Base-by-base conservation (phyloP, 2,329 filamentous ascomycete species). In the Grosmannia clavigera region DNA sequence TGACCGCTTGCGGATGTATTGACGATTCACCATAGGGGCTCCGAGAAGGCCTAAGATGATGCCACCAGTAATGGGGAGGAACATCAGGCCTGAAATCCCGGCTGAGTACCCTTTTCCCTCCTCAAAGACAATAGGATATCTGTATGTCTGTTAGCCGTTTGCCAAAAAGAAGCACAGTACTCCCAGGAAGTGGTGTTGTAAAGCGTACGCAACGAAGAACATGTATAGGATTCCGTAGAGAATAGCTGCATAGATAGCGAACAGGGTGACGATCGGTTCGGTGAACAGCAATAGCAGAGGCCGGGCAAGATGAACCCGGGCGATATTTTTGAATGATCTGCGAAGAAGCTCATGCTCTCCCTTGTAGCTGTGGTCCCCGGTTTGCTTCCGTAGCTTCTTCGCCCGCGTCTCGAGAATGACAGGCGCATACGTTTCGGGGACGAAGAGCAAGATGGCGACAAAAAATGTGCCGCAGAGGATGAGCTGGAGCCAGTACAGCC, bases 221-320 rank as follows among this genome's bases (percentile, higher is more conserved):
- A 71, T 77, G 67, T 82, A 84, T 1, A 83, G 66, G 48, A 81
- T 77, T 1, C 81, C 81, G 64, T 82, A 84, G 0, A 78, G 70
- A 22, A 83, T 69, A 10, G 79, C 78, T 58, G 80, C 74, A 61
- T 81, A 82, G 0, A 10, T 68, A 65, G 3, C 67, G 62, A 27
- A 63, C 59, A 7, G 64, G 62, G 33, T 66, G 57, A 92, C 86
- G 56, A 92, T 86, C 56, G 85, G 84, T 67, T 92, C 88, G 50
- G 80, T 84, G 59, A 81, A 57, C 52, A 86, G 75, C 88, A 92
- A 91, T 19, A 75, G 77, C 3, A 90, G 70, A 0, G 88, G 88
- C 0, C 88, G 75, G 1, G 83, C 85, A 35, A 92, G 73, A 0
- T 89, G 84, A 22, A 86, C 81, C 1, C 80, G 83, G n/a, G 84